phyloP scores from a whole-genome alignment of 345 rosid genomes.

The Eucalyptus erythrocorys region DNA sequence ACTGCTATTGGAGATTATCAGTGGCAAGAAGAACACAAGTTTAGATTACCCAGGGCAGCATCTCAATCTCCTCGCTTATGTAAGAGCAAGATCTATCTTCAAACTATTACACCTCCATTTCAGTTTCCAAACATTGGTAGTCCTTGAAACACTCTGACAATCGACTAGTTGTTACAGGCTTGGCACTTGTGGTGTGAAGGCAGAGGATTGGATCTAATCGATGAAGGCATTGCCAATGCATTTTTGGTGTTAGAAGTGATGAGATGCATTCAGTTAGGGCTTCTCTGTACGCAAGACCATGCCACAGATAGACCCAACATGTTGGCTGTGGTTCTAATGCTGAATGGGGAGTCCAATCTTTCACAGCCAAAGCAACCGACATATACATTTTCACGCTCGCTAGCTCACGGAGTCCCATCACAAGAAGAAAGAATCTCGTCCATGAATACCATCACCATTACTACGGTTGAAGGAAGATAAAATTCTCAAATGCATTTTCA shows the following conservation, averaged over 20 bases:
- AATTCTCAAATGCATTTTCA: not conserved
- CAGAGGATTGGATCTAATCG: not conserved
- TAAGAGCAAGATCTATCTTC: not conserved
- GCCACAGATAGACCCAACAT: not conserved
- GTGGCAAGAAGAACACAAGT: conserved; percentile 8
- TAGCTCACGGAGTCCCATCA: not conserved
- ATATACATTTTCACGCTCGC: not conserved
- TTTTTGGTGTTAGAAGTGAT: not conserved
- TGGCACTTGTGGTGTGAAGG: not conserved
- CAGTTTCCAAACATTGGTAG: not conserved
- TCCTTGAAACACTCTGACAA: not conserved
- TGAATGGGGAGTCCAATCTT: not conserved
- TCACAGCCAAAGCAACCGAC: not conserved
- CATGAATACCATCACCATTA: not conserved
- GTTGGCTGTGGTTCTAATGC: not conserved
- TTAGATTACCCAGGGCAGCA: not conserved
- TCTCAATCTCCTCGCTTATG: conserved; percentile 4
- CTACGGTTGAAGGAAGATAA: not conserved
- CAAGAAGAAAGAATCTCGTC: not conserved
- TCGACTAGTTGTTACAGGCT: not conserved
- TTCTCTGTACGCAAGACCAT: not conserved
- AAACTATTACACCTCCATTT: not conserved
- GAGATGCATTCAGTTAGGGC: not conserved
- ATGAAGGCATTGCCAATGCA: not conserved
- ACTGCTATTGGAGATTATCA: conserved; percentile 18